Percentiles rank a stretch among this genome's conserved stretches.
Conservation (phyloP, 208 protist genomes). For the Histomonas meleagridis region DNA sequence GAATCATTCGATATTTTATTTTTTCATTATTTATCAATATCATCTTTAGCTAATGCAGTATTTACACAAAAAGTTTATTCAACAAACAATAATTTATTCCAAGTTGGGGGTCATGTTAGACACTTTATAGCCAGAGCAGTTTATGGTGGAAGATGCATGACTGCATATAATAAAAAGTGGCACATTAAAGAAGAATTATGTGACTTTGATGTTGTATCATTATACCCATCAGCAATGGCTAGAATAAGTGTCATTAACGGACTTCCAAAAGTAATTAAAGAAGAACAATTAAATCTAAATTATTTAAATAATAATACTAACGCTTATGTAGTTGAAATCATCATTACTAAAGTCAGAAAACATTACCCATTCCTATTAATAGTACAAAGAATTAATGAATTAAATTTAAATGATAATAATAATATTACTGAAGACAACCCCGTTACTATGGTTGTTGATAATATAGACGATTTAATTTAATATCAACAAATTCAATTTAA, state of each 20-base stretch:
- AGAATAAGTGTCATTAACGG: not conserved
- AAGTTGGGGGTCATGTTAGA: not conserved
- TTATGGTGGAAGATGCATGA: not conserved
- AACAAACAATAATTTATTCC: not conserved
- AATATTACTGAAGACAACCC: too few relatives aligned
- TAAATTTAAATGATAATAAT: not conserved
- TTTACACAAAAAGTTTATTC: not conserved
- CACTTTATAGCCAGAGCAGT: not conserved
- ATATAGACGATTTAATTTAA: not conserved
- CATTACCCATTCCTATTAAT: constrained; percentile 11
- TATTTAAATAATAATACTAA: too few relatives aligned
- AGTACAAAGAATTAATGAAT: not conserved
- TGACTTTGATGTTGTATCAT: not conserved
- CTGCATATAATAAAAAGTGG: not conserved
- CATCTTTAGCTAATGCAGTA: not conserved
- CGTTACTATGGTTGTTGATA: not conserved
- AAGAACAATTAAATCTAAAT: too few relatives aligned
- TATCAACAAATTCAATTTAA: not conserved
- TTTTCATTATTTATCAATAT: not conserved
- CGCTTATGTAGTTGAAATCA: not conserved
- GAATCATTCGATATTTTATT: not conserved
- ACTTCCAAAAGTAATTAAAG: not conserved
- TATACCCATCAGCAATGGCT: not conserved
- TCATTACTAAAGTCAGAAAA: not conserved
- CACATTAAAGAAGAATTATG: not conserved